Evolutionary conservation across 805 yeast genomes (phyloP).

Genomic region (Myxozyma vanderwaltii): DNA sequence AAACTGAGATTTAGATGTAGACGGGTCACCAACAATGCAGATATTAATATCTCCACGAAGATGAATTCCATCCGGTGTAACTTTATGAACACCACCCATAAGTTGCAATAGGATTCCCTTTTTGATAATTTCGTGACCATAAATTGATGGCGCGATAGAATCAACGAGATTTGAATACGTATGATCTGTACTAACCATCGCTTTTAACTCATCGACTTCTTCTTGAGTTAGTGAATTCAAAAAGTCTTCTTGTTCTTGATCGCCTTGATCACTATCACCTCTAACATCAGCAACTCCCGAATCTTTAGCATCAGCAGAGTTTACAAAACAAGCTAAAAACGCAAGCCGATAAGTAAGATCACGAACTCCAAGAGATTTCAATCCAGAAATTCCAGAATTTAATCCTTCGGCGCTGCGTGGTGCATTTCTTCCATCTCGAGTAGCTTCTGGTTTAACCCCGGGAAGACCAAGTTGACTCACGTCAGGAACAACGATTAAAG

Average conservation of each 20-base stretch:
- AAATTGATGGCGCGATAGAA: slow-evolving; percentile 94
- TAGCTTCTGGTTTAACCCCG: slow-evolving; percentile 84
- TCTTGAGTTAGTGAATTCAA: slow-evolving; percentile 74
- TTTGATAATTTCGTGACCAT: slow-evolving; percentile 91
- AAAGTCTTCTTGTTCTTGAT: slow-evolving; percentile 73
- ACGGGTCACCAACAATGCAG: slow-evolving; percentile 97
- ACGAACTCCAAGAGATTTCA: slow-evolving; percentile 87
- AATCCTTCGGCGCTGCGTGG: slow-evolving; percentile 66
- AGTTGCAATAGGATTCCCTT: slow-evolving; percentile 88
- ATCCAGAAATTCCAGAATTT: slow-evolving; percentile 84
- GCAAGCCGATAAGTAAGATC: slow-evolving; percentile 91
- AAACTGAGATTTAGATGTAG: slow-evolving; percentile 95
- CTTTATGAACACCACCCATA: slow-evolving; percentile 93
- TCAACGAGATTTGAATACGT: slow-evolving; percentile 80
- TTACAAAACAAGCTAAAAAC: slow-evolving; percentile 87
- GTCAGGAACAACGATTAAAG: slow-evolving; percentile 93
- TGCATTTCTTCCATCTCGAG: slow-evolving; percentile 63
- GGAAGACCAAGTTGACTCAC: slow-evolving; percentile 92
- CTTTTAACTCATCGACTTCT: slow-evolving; percentile 81
- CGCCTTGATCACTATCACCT: slow-evolving; percentile 52
- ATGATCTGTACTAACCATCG: slow-evolving; percentile 87
- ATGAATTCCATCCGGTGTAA: slow-evolving; percentile 90
- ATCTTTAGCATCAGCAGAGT: slow-evolving; percentile 53
- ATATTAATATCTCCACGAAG: slow-evolving; percentile 95
- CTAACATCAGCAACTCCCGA: slow-evolving; percentile 45